Evolutionary conservation across 73 alveolate species (phyloP), one percentile per base, ranked within the genome.

Genomic region (Urostyla sp.): DNA sequence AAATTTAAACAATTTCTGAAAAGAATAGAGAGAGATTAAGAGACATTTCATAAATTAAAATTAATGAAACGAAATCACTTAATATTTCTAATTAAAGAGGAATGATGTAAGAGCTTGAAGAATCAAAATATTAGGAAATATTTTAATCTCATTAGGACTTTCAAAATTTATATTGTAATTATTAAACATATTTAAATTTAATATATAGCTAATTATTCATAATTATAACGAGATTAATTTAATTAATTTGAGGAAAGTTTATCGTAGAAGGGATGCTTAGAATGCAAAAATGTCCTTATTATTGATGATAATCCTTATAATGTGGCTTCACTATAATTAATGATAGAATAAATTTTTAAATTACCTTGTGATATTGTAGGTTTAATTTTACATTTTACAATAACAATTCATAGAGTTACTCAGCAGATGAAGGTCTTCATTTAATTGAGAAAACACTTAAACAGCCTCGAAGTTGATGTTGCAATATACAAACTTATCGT

Each of bases 221-320:
- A 15, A 50, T 6, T 8, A 16, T 50, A 50, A 15, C n/a, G 61
- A 7, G 23, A 18, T 18, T 18, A 40, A 40, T 40, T 16, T 13
- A 50, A 18, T 50, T 50, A 7, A 15, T 18, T 5, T 32, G 30
- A 50, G 18, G 23, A 54, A 21, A 6, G 75, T 2, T 58, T 52
- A 58, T 2, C 52, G 16, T 11, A 11, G 52, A 40, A 51, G 34
- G 21, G 21, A 51, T 56, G n/a, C n/a, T n/a, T n/a, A n/a, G n/a
- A 69, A 26, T 69, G 83, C 72, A 44, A 49, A 13, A 45, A 31
- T 20, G 49, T 69, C 20, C 55, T 69, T 18, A 69, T 69, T 7
- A 49, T 69, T 2, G 83, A 69, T 49, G 83, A 69, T 54, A 69
- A 69, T 30, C 69, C 83, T 26, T 69, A 46, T 46, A 69, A 69